Evolutionary conservation across 345 rosid genomes (phyloP), one percentile per base, ranked within the genome.

Genomic region (Bruguiera gymnorhiza): DNA sequence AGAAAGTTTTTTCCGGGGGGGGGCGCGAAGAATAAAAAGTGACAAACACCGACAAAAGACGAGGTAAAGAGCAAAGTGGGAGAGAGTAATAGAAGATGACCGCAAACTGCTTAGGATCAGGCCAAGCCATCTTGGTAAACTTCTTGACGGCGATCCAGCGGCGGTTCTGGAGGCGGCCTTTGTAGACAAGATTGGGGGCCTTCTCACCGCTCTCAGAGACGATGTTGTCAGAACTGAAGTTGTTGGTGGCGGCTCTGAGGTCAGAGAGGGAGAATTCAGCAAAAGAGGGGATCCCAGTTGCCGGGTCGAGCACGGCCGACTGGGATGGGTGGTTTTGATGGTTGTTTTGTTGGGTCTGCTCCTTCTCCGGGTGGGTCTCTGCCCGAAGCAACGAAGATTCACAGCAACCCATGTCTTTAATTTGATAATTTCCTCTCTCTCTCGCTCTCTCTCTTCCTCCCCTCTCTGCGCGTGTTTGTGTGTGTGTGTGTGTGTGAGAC

Each of bases 61-160:
- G 52, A 27, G 30, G 16, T 18, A 20, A 53, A 9, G 54, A 34
- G 50, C 7, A 53, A 29, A 10, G 31, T 21, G 19, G 34, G 51
- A 20, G 4, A 48, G 6, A 27, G 23, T 6, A 27, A 6, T 9
- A 63, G 36, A 46, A 21, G 60, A 65, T 76, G 29, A 90, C 96
- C 67, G 82, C 88, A 75, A 90, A 88, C 79, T 86, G 94, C 72
- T 88, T 81, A 58, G 91, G 85, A 74, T 88, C 92, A 65, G 94
- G 94, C 97, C 97, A 90, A 31, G 97, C 94, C 83, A 73, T 79
- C 86, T 85, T 88, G 4, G 85, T 76, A 26, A 90, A 88, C 87
- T 90, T 90, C 82, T 90, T 90, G 34, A 90, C 94, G 21, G 94
- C 90, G 86, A 90, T 88, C 97, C 97, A 85, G 6, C 82, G 79